Conservation (phyloP, 192 early-diverging fungal genomes). For the Dispira simplex region DNA sequence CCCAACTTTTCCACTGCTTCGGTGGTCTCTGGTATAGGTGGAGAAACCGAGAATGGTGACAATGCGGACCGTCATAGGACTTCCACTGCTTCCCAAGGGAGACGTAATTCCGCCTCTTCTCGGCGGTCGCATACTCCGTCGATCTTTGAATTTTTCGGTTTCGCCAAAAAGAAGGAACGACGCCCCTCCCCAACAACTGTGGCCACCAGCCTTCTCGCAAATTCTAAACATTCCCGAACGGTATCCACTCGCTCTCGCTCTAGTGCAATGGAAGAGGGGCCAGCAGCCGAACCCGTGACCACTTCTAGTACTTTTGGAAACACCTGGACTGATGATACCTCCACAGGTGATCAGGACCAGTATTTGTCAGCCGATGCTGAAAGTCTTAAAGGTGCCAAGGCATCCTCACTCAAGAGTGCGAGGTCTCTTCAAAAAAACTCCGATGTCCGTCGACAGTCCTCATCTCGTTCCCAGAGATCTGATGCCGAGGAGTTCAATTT, state of each 20-base stretch:
- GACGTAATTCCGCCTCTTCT: background rate
- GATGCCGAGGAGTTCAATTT: too few relatives aligned
- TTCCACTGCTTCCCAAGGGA: background rate
- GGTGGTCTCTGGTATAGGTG: background rate
- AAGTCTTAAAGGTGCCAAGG: too few relatives aligned
- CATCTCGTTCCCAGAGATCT: too few relatives aligned
- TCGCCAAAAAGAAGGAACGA: slow-evolving; percentile 1
- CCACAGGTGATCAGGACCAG: background rate
- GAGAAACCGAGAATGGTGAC: background rate
- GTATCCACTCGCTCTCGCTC: background rate
- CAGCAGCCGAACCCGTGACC: too few relatives aligned
- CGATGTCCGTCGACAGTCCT: too few relatives aligned
- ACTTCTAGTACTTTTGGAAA: too few relatives aligned
- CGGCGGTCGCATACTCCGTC: background rate
- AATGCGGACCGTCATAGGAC: background rate
- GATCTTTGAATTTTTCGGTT: slow-evolving; percentile 5
- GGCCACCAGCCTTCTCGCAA: background rate
- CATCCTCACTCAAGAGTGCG: too few relatives aligned
- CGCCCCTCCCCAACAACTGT: background rate
- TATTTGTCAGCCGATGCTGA: background rate
- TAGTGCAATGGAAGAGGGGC: background rate
- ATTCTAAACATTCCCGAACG: background rate
- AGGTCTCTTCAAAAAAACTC: too few relatives aligned
- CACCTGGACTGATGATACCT: background rate
- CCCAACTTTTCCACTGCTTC: background rate